These are phyloP conservation scores for Lanzia echinophila DNA, from an alignment of 2,329 filamentous ascomycete genomes.

Conservation along the genomic window DNA sequence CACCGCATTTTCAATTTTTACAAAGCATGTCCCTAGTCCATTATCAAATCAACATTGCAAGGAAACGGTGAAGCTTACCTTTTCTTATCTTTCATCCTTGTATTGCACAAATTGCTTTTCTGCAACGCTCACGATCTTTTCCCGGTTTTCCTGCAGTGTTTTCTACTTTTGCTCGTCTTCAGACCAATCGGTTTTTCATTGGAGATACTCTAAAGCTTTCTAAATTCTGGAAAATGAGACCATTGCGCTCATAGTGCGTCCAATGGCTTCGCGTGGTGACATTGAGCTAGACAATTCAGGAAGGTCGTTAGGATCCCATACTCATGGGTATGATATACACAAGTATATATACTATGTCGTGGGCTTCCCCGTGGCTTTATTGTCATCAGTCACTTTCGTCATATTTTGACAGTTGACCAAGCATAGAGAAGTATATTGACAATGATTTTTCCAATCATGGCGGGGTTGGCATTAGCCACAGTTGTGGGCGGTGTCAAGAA, in stretches of 20 bases:
- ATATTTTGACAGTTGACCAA: neutral
- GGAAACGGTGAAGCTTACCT: neutral
- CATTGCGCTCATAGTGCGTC: neutral
- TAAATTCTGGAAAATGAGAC: no score
- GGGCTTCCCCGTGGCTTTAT: neutral
- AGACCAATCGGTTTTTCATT: no score
- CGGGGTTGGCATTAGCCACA: conserved; percentile 12
- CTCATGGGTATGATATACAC: neutral
- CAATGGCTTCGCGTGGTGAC: neutral
- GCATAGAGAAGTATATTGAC: neutral
- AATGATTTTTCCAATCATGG: conserved; percentile 11
- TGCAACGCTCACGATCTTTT: no score
- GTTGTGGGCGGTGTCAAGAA: conserved; percentile 11
- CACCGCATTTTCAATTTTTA: no score
- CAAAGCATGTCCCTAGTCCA: neutral
- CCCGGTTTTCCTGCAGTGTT: no score
- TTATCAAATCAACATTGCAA: neutral
- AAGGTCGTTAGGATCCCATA: neutral
- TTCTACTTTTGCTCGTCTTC: no score
- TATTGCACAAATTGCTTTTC: neutral
- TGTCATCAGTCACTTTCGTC: no score
- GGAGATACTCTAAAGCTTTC: no score
- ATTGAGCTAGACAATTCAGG: conserved; percentile 3
- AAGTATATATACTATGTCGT: conserved; percentile 3
- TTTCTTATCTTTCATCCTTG: neutral